Base-by-base conservation (phyloP, 1,284 basidiomycete genomes). In the Ustilago lituana region DNA sequence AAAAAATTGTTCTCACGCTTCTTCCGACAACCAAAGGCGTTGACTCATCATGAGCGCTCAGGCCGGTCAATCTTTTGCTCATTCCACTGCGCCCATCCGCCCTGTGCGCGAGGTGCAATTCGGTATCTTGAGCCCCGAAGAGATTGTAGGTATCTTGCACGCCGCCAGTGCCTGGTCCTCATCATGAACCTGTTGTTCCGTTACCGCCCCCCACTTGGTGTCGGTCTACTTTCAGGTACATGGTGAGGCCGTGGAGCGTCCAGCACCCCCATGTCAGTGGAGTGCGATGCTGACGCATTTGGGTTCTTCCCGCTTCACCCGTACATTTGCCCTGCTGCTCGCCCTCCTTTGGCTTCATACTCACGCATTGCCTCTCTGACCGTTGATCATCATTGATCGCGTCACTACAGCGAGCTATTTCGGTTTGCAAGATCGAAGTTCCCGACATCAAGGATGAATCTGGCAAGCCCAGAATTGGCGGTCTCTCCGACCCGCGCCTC, bases 81-180 rank as follows among this genome's bases (percentile, higher is more conserved):
- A 89, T 84, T 97, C 94, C 38, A 90, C 91, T 81, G 94, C 94
- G 59, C 94, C 94, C 35, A 88, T 94, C 84, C 77, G 79, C 55
- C 60, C 70, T 38, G 93, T 98, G 78, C 91, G 90, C 85, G 94
- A 98, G 85, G 95, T 98, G 65, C 96, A 98, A 84, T 99, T 99
- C 85, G 95, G 96, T 81, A 94, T 99, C 76, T 89, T 98, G 81
- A 96, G 94, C 50, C 96, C 96, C n/a, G 96, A 98, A 85, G 96
- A 98, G 87, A 98, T 98, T 83, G 79, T 81, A 73, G 57, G 79
- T 80, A 64, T 63, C 60, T 37, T 7, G 43, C 19, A 33, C 47
- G 56, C 51, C 22, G 29, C 29, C 36, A 17, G 40, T 36, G 38
- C 55, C 6, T 37, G 26, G 22, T 24, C 55, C 24, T 11, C 32